Percentiles rank a stretch among this genome's conserved stretches.
phyloP scores from a whole-genome alignment of 495 filamentous ascomycete genomes.

The Neurospora sp. region DNA sequence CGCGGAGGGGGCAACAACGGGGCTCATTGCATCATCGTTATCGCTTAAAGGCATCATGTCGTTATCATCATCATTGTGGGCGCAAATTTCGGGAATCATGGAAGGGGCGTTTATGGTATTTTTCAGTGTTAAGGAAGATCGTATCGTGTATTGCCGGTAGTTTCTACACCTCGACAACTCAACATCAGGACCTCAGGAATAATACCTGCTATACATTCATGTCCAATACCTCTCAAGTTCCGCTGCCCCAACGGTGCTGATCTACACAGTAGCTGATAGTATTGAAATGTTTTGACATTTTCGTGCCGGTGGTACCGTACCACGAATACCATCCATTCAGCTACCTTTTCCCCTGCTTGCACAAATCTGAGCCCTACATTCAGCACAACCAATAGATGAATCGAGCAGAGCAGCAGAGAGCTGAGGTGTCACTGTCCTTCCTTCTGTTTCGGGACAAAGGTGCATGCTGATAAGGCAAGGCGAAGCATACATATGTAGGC shows the following conservation, averaged over 20 bases:
- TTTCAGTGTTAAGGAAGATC: no score
- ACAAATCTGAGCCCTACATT: neutral
- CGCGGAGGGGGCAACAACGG: no score
- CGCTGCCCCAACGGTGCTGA: no score
- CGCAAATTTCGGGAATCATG: neutral
- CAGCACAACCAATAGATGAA: neutral
- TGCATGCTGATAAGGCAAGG: neutral
- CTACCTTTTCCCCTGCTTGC: no score
- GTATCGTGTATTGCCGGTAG: no score
- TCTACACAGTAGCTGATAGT: no score
- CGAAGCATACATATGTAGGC: neutral
- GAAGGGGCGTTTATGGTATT: neutral
- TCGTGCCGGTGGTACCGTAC: neutral
- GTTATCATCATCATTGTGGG: neutral
- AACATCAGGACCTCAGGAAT: no score
- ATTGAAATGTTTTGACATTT: no score
- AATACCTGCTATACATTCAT: no score
- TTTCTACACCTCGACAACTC: no score
- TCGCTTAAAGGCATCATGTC: neutral
- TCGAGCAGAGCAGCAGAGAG: neutral
- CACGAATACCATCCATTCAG: neutral
- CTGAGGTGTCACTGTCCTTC: neutral
- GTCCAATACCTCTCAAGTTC: no score
- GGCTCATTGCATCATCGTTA: neutral
- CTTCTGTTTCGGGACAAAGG: neutral